Conservation (phyloP, 352 stramenopile genomes). For the Phytopythium chamaehyphon region DNA sequence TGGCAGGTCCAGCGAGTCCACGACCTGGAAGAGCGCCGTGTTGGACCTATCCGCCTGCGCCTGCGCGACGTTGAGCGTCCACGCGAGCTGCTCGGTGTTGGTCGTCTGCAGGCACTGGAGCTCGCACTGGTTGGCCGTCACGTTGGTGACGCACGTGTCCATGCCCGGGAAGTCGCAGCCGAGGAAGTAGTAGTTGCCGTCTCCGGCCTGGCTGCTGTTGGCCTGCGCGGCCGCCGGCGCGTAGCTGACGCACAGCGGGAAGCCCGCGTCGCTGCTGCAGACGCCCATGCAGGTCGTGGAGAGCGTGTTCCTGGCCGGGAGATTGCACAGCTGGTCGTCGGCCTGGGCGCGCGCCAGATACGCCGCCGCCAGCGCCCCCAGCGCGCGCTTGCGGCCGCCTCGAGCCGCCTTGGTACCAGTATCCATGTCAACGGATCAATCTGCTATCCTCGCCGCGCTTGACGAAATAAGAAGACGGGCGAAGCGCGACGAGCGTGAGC, state of each 20-base stretch:
- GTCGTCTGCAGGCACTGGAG: conserved; percentile 58
- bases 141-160: conserved; percentile 43
- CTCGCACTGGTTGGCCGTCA: conserved; percentile 41
- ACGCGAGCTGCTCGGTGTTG: conserved; percentile 26
- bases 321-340: conserved; percentile 19
- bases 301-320: conserved; percentile 50
- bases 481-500: neutral
- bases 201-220: conserved; percentile 23
- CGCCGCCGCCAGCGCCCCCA: neutral
- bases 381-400: neutral
- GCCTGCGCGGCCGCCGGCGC: conserved; percentile 23
- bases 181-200: conserved; percentile 60
- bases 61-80: conserved; percentile 56
- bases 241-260: conserved; percentile 63
- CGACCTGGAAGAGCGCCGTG: conserved; percentile 50
- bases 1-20: conserved; percentile 52
- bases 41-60: conserved; percentile 61
- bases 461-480: too few relatives aligned
- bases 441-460: too few relatives aligned
- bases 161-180: conserved; percentile 50
- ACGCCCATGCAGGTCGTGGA: conserved; percentile 48
- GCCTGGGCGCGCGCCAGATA: neutral
- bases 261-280: conserved; percentile 22
- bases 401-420: neutral
- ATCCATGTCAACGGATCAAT: neutral